Evolutionary conservation across 2,329 filamentous ascomycete species (phyloP).

Genomic region (Coniochaeta ligniaria): DNA sequence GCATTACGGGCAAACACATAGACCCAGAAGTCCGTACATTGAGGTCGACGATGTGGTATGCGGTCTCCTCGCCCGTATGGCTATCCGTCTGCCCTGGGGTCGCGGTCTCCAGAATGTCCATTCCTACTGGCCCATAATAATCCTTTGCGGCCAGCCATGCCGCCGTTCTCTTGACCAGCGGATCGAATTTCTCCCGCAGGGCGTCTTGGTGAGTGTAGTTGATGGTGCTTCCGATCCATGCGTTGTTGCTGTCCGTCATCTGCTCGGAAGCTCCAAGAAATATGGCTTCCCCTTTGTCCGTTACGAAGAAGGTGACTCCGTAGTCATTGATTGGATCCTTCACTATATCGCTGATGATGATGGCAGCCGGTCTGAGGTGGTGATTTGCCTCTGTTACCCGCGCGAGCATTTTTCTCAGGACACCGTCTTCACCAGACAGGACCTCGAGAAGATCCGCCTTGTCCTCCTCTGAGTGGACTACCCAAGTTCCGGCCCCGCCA

Average conservation of each 20-base stretch:
- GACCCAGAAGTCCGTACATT: slow-evolving; percentile 26
- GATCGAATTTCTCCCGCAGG: slow-evolving; percentile 18
- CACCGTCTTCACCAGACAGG: slow-evolving; percentile 13
- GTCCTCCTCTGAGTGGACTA: slow-evolving; percentile 18
- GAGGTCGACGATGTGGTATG: slow-evolving; percentile 22
- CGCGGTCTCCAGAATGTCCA: slow-evolving; percentile 22
- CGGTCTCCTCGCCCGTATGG: slow-evolving; percentile 5
- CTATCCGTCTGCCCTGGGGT: slow-evolving; percentile 1
- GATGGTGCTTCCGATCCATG: slow-evolving; percentile 27
- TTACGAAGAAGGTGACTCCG: slow-evolving; percentile 26
- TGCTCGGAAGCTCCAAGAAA: slow-evolving; percentile 27
- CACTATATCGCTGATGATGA: slow-evolving; percentile 24
- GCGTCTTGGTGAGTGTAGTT: slow-evolving; percentile 20
- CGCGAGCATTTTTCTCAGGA: slow-evolving; percentile 21
- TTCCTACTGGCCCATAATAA: slow-evolving; percentile 25
- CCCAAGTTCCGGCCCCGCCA: slow-evolving; percentile 27
- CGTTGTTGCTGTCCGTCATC: slow-evolving; percentile 21
- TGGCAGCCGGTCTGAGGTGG: slow-evolving; percentile 21
- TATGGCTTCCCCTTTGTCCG: slow-evolving; percentile 13
- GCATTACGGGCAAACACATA: slow-evolving; percentile 20
- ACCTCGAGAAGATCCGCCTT: slow-evolving; percentile 15
- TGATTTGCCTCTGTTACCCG: slow-evolving; percentile 20
- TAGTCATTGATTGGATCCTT: slow-evolving; percentile 22
- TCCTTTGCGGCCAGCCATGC: slow-evolving; percentile 18
- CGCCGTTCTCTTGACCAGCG: slow-evolving; percentile 14